phyloP scores from a whole-genome alignment of 305 asterid species.

The Fraxinus platypoda region DNA sequence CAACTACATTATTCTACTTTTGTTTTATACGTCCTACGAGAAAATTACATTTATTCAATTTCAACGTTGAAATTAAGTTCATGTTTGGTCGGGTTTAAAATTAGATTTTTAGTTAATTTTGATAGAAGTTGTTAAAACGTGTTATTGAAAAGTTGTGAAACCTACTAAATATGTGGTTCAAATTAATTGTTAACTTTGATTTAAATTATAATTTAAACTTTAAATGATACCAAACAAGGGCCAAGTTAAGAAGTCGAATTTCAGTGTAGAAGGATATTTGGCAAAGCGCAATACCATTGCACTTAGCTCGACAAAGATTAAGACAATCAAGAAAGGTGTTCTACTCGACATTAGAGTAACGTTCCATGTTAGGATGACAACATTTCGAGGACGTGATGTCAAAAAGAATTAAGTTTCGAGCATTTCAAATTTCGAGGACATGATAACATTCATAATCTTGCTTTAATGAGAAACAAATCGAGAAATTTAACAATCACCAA shows the following conservation, averaged over 20 bases:
- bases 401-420: background rate
- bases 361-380: background rate
- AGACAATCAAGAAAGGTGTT: background rate
- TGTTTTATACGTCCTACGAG: background rate
- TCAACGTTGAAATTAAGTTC: background rate
- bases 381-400: background rate
- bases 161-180: background rate
- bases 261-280: background rate
- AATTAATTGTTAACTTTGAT: too few species aligned
- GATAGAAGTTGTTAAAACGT: too few species aligned
- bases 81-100: background rate
- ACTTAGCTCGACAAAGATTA: background rate
- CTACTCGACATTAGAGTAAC: background rate
- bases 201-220: too few species aligned
- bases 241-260: background rate
- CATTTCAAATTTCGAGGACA: background rate
- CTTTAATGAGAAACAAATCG: background rate
- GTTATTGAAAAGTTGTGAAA: background rate
- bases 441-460: background rate
- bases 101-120: background rate
- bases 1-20: constrained; percentile 8
- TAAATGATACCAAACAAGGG: background rate
- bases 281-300: background rate
- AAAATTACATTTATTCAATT: background rate
- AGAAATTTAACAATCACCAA: background rate